phyloP scores from a whole-genome alignment of 768 basidiomycete species.

The Termitomyces sp. region DNA sequence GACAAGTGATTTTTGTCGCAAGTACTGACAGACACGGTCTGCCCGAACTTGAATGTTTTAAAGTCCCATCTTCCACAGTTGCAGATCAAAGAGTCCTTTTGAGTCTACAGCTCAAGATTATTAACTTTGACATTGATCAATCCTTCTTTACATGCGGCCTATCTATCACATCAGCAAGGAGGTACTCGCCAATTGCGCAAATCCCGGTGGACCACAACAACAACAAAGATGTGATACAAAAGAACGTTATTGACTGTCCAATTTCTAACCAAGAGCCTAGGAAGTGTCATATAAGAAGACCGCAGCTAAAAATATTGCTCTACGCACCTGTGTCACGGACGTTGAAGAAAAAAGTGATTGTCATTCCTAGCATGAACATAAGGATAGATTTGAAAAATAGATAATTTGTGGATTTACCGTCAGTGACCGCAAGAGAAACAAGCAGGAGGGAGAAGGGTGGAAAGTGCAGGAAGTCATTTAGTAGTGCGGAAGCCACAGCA shows the following conservation, averaged over 20 bases:
- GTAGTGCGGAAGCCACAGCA: slow-evolving; percentile 58
- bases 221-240: slow-evolving; percentile 76
- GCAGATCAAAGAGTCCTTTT: too few species aligned
- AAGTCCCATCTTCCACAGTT: background rate
- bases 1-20: too few species aligned
- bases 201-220: slow-evolving; percentile 77
- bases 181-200: slow-evolving; percentile 63
- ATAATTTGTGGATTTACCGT: slow-evolving; percentile 35
- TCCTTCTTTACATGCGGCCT: background rate
- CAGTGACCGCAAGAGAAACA: slow-evolving; percentile 68
- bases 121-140: background rate
- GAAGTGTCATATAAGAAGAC: slow-evolving; percentile 5
- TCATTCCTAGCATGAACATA: slow-evolving; percentile 54
- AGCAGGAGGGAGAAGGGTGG: slow-evolving; percentile 81
- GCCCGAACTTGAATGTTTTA: background rate
- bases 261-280: slow-evolving; percentile 85
- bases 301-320: background rate
- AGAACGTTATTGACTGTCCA: slow-evolving; percentile 84
- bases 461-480: slow-evolving; percentile 61
- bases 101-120: background rate
- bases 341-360: slow-evolving; percentile 75
- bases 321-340: slow-evolving; percentile 70
- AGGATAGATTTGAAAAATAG: slow-evolving; percentile 2
- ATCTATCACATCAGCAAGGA: slow-evolving; percentile 46
- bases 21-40: too few species aligned